Percentiles rank a stretch among this genome's conserved stretches.
These are phyloP conservation scores for Phytophthora capsici DNA, from an alignment of 352 stramenopile species.

Conservation along the genomic window DNA sequence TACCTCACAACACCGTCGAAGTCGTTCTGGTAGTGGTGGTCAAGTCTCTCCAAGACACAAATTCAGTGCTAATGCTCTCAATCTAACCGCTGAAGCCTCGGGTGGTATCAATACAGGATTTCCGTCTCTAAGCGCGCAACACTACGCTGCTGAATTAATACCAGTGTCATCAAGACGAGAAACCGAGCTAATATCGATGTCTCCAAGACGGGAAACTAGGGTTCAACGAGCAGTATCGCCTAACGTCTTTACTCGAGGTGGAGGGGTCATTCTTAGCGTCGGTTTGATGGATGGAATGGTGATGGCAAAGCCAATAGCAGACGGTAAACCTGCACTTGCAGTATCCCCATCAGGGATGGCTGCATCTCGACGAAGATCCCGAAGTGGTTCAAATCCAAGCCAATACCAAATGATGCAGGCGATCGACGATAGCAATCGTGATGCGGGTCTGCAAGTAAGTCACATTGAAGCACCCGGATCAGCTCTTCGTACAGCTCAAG, in stretches of 20 bases:
- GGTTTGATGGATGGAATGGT: slow-evolving; percentile 28
- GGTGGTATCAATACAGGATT: slow-evolving; percentile 1
- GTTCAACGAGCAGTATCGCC: slow-evolving; percentile 17
- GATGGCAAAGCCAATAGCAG: slow-evolving; percentile 19
- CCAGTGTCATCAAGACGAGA: slow-evolving; percentile 20
- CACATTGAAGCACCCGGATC: slow-evolving; percentile 25
- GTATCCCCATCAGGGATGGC: slow-evolving; percentile 10
- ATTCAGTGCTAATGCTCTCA: slow-evolving; percentile 22
- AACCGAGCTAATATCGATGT: slow-evolving; percentile 2
- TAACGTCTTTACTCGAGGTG: slow-evolving; percentile 10
- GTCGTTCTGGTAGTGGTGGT: slow-evolving; percentile 11
- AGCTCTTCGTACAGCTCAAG: slow-evolving; percentile 19
- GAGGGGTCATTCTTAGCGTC: slow-evolving; percentile 38
- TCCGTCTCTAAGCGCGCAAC: not conserved
- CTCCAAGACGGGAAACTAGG: slow-evolving; percentile 17
- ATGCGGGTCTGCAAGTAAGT: slow-evolving; percentile 19
- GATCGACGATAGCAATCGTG: slow-evolving; percentile 9
- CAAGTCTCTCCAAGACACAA: slow-evolving; percentile 23
- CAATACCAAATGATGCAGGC: slow-evolving; percentile 22
- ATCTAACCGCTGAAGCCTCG: slow-evolving; percentile 7
- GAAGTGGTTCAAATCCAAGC: slow-evolving; percentile 26
- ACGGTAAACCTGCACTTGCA: slow-evolving; percentile 12
- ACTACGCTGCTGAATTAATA: slow-evolving; percentile 1
- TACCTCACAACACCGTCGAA: slow-evolving; percentile 12
- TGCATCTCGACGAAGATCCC: slow-evolving; percentile 28